phyloP scores from a whole-genome alignment of 1,284 basidiomycete genomes.

The Trichosporon ovoides region DNA sequence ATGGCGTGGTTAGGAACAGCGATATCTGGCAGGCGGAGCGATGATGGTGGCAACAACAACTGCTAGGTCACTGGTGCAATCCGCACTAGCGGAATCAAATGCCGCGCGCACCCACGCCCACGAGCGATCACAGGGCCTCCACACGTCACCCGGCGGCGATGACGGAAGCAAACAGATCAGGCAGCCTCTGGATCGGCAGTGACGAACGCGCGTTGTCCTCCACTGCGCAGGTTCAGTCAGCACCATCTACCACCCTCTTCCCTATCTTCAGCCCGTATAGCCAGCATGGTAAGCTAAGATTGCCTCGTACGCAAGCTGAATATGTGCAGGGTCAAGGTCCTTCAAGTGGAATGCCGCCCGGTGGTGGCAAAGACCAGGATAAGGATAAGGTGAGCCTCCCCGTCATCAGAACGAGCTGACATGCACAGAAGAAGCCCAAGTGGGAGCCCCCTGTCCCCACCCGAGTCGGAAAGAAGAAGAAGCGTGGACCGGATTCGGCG shows the following conservation, averaged over 20 bases:
- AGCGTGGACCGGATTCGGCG: slow-evolving; percentile 82
- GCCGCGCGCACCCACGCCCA: background rate
- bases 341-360: slow-evolving; percentile 55
- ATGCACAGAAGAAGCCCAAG: slow-evolving; percentile 60
- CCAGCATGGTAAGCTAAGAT: slow-evolving; percentile 10
- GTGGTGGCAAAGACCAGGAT: slow-evolving; percentile 53
- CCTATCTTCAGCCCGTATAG: background rate
- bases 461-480: slow-evolving; percentile 89
- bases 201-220: slow-evolving; percentile 15
- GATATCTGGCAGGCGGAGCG: background rate
- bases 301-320: background rate
- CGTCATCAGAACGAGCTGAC: too few relatives aligned
- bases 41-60: background rate
- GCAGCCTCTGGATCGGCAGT: background rate
- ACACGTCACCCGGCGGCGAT: background rate
- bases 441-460: slow-evolving; percentile 99
- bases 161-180: slow-evolving; percentile 8
- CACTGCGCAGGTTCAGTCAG: slow-evolving; percentile 5
- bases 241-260: background rate
- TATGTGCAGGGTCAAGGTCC: slow-evolving; percentile 66
- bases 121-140: background rate
- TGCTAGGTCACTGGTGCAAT: slow-evolving; percentile 1
- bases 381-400: slow-evolving; percentile 58
- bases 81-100: slow-evolving; percentile 3
- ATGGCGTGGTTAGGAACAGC: slow-evolving; percentile 1